These are phyloP conservation scores for Helotiales sp. DNA, from an alignment of 2,329 filamentous ascomycete species.

Conservation along the genomic window DNA sequence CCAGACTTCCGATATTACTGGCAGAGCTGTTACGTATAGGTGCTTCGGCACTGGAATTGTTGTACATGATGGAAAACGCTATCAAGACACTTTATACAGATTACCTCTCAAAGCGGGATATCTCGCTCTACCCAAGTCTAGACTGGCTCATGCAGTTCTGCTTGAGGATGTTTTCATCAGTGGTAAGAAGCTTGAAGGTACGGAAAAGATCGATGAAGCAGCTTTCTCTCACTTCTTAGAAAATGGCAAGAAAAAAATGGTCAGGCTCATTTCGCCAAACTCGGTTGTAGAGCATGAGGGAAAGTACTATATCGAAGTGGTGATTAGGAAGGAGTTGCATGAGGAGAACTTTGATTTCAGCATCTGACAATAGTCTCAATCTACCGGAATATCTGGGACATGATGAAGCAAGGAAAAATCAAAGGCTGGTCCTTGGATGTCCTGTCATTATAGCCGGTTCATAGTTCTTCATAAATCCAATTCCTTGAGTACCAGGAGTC, in stretches of 20 bases:
- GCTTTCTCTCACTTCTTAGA: not conserved
- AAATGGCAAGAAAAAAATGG: not conserved
- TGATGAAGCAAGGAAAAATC: too few species aligned
- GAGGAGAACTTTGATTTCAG: not conserved
- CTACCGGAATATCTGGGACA: too few species aligned
- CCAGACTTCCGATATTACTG: not conserved
- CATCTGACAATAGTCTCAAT: not conserved
- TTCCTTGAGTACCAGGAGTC: too few species aligned
- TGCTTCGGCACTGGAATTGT: not conserved
- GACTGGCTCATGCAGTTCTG: not conserved
- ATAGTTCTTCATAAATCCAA: not conserved
- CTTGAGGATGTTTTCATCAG: not conserved
- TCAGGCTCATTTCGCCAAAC: not conserved
- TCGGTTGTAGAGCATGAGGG: not conserved
- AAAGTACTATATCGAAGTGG: not conserved
- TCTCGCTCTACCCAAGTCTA: too few species aligned
- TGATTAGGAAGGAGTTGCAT: not conserved
- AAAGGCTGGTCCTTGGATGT: not conserved
- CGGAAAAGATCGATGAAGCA: not conserved
- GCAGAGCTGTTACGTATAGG: not conserved
- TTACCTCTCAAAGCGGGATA: too few species aligned
- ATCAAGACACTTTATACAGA: not conserved
- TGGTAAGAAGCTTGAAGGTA: not conserved
- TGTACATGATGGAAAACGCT: not conserved
- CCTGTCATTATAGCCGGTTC: not conserved